Evolutionary conservation across 139 green algal genomes (phyloP).

Genomic region (Asterochloris sp.): DNA sequence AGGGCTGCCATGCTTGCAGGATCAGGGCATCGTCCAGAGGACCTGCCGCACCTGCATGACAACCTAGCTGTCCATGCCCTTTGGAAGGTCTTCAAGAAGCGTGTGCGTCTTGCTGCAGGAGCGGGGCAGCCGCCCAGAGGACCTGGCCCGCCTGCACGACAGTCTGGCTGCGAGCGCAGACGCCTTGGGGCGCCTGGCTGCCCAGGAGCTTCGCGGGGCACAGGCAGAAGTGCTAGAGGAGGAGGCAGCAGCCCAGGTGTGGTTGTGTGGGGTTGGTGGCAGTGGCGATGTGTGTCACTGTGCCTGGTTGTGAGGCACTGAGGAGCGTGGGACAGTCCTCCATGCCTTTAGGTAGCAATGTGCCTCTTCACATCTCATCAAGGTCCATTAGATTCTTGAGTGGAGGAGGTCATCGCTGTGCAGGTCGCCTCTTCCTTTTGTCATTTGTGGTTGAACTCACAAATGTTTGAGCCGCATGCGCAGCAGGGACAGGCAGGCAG

Average conservation of each 20-base stretch:
- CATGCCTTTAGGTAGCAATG: not conserved
- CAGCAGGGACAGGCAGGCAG: too few relatives aligned
- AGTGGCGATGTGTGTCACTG: not conserved
- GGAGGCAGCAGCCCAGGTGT: conserved; percentile 34
- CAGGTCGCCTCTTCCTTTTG: too few relatives aligned
- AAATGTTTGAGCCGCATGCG: too few relatives aligned
- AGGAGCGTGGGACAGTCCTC: not conserved
- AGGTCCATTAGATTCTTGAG: not conserved
- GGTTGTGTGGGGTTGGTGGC: not conserved
- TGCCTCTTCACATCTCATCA: not conserved
- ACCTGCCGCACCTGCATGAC: too few relatives aligned
- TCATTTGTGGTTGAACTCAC: too few relatives aligned
- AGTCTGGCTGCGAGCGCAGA: conserved; percentile 30
- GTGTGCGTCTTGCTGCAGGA: conserved; percentile 15
- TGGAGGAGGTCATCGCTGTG: not conserved
- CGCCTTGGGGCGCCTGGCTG: conserved; percentile 63
- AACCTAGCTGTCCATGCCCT: too few relatives aligned
- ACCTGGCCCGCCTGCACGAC: conserved; percentile 61
- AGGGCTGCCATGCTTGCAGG: too few relatives aligned
- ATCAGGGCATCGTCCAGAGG: too few relatives aligned
- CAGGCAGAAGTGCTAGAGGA: conserved; percentile 57
- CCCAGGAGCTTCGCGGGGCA: conserved; percentile 41
- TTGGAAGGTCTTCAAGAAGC: not conserved
- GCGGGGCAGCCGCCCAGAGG: conserved; percentile 53
- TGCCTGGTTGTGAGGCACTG: not conserved